phyloP scores from a whole-genome alignment of 805 yeast species.

The Jamesozyma hellenica region DNA sequence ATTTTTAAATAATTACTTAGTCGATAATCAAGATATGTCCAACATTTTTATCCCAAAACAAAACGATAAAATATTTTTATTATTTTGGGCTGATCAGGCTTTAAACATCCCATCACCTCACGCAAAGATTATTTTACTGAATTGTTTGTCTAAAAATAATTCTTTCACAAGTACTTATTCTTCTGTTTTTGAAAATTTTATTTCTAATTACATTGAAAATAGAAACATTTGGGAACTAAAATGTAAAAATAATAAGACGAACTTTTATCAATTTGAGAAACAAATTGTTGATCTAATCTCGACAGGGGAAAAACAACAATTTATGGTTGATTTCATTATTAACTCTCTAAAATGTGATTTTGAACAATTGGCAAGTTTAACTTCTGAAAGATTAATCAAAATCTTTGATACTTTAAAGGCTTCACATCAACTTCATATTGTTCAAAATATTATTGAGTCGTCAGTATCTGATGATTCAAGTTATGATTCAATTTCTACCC shows the following conservation, averaged over 20 bases:
- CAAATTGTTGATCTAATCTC: constrained; percentile 51
- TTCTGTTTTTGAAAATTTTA: constrained; percentile 36
- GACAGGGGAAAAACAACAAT: constrained; percentile 45
- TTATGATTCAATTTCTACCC: constrained; percentile 45
- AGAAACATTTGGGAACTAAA: constrained; percentile 37
- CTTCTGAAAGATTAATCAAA: constrained; percentile 41
- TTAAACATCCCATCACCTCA: constrained; percentile 39
- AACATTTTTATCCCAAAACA: constrained; percentile 39
- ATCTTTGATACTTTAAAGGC: constrained; percentile 48
- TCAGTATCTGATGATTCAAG: constrained; percentile 33
- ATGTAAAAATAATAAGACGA: constrained; percentile 41
- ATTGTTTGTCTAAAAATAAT: constrained; percentile 32
- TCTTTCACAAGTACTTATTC: constrained; percentile 32
- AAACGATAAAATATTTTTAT: constrained; percentile 46
- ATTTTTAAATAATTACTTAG: constrained; percentile 36
- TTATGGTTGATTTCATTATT: constrained; percentile 53
- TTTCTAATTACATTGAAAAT: constrained; percentile 37
- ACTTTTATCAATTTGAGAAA: constrained; percentile 46
- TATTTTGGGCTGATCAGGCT: constrained; percentile 67
- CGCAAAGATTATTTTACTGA: constrained; percentile 44
- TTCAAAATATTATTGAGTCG: constrained; percentile 52
- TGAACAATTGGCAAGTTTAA: constrained; percentile 37
- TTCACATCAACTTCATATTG: constrained; percentile 48
- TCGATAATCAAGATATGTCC: constrained; percentile 42
- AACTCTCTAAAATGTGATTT: constrained; percentile 39